Evolutionary conservation across 176 grass and related monocot species (phyloP).

Genomic region (Aegilops umbellulata): DNA sequence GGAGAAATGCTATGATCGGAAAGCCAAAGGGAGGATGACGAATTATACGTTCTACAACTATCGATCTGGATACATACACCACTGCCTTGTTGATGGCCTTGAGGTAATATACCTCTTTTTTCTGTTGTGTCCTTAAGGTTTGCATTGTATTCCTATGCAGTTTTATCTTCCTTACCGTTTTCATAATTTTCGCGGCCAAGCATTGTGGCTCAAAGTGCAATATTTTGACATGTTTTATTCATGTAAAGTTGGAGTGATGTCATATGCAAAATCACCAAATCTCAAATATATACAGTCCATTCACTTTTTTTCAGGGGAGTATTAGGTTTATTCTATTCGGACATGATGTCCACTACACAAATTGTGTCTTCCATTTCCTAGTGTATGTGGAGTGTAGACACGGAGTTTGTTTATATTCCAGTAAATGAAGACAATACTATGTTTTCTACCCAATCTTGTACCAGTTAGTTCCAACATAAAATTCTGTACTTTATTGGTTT

Average conservation of each 20-base stretch:
- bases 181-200: background rate
- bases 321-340: no score
- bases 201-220: background rate
- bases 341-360: no score
- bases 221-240: background rate
- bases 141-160: background rate
- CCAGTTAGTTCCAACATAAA: constrained; percentile 16
- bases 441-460: no score
- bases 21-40: constrained; percentile 53
- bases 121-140: background rate
- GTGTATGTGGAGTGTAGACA: no score
- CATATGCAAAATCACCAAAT: no score
- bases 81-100: constrained; percentile 78
- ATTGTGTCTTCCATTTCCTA: no score
- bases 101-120: constrained; percentile 42
- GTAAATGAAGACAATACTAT: background rate
- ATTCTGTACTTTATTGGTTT: constrained; percentile 23
- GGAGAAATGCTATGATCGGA: constrained; percentile 55
- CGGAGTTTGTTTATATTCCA: no score
- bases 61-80: constrained; percentile 92
- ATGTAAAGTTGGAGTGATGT: background rate
- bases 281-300: no score
- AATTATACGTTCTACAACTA: constrained; percentile 93
- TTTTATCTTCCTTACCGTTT: background rate
- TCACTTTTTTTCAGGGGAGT: no score